A percentile compares a stretch with the other conserved stretches of the same genome.
Conservation (phyloP, 2,329 filamentous ascomycete genomes). For the Amylocarpus encephaloides region DNA sequence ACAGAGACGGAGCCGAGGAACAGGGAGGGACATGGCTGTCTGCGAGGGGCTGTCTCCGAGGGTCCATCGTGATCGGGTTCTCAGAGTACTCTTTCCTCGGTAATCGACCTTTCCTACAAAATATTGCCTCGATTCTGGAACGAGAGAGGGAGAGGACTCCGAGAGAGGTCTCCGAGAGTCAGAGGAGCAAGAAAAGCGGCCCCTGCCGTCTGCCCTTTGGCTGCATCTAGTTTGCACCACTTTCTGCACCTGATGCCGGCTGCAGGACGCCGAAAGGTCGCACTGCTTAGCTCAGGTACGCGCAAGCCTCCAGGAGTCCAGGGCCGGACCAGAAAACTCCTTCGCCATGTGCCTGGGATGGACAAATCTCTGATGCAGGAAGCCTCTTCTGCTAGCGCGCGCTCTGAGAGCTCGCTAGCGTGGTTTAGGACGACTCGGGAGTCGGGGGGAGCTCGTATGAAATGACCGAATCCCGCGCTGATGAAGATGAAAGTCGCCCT, state of each 20-base stretch:
- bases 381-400: background rate
- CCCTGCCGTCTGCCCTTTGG: no score
- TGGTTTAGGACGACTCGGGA: background rate
- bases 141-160: no score
- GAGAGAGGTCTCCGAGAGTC: no score
- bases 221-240: background rate
- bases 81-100: slow-evolving; percentile 4
- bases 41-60: background rate
- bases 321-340: slow-evolving; percentile 4
- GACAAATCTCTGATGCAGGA: slow-evolving; percentile 9
- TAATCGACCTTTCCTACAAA: no score
- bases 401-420: background rate
- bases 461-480: background rate
- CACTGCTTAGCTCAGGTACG: slow-evolving; percentile 19
- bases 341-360: background rate
- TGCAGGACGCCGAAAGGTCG: slow-evolving; percentile 11
- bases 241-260: slow-evolving; percentile 8
- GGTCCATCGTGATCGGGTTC: slow-evolving; percentile 1
- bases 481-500: no score
- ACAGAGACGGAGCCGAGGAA: background rate
- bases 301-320: no score
- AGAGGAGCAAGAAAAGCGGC: no score
- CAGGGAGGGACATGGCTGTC: slow-evolving; percentile 2
- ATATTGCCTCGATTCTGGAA: no score
- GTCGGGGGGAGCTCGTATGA: background rate